Conservation (phyloP, 345 rosid genomes). For the Hibiscus mutabilis region DNA sequence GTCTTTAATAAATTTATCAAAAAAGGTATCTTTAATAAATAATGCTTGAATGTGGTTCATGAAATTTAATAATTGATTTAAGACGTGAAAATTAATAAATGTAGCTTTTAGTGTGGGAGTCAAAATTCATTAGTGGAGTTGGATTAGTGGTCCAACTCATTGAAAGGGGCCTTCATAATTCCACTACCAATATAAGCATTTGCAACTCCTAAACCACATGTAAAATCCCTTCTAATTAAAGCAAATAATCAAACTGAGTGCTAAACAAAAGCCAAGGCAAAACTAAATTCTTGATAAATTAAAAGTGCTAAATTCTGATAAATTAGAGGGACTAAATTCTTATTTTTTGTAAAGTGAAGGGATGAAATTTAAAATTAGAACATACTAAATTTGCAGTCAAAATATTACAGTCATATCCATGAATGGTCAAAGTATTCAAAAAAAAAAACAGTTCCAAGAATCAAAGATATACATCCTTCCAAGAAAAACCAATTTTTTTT, state of each 20-base stretch:
- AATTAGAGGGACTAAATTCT: too few relatives aligned
- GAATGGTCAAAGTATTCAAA: conserved; percentile 3
- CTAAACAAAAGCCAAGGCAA: not conserved
- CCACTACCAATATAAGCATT: not conserved
- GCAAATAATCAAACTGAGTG: not conserved
- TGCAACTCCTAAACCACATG: not conserved
- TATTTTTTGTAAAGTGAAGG: too few relatives aligned
- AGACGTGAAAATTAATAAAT: not conserved
- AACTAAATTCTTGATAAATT: not conserved
- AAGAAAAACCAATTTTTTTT: not conserved
- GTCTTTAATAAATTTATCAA: too few relatives aligned
- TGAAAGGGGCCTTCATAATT: not conserved
- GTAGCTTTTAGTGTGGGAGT: not conserved
- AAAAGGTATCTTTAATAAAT: too few relatives aligned
- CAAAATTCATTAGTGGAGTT: not conserved
- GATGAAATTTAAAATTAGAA: too few relatives aligned
- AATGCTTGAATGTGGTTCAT: too few relatives aligned
- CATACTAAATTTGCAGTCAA: not conserved
- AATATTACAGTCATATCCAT: not conserved
- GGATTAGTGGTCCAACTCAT: conserved; percentile 3
- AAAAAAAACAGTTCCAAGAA: not conserved
- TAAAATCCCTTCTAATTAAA: not conserved
- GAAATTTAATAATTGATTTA: not conserved
- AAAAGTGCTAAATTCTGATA: too few relatives aligned
- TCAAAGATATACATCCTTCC: not conserved